Conservation (phyloP, 164 flowering plant species). For the Annona squamosa region DNA sequence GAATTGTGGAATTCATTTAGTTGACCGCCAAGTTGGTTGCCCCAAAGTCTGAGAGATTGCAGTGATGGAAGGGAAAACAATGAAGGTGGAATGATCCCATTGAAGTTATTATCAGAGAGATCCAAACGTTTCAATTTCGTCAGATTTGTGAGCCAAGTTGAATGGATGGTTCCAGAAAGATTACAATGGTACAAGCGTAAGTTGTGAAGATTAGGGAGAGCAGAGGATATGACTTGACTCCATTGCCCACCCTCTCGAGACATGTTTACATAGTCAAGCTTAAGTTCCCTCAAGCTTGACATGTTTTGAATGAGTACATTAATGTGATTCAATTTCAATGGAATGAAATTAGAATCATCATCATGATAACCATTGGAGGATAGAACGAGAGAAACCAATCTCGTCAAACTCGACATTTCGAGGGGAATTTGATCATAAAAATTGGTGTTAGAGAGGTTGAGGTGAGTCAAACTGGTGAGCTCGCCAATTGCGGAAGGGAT, state of each 20-base stretch:
- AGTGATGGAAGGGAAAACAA: neutral
- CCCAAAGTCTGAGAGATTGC: neutral
- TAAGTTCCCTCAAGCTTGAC: slow-evolving; percentile 18
- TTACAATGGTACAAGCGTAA: slow-evolving; percentile 24
- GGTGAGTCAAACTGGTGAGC: neutral
- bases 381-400: slow-evolving; percentile 26
- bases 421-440: neutral
- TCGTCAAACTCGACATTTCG: neutral
- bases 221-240: slow-evolving; percentile 22
- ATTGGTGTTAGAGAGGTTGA: neutral
- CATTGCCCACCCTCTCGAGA: slow-evolving; percentile 23
- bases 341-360: neutral
- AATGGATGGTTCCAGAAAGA: slow-evolving; percentile 14
- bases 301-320: slow-evolving; percentile 17
- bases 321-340: slow-evolving; percentile 20
- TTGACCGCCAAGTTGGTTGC: neutral
- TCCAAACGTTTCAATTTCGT: neutral
- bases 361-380: neutral
- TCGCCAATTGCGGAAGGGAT: neutral
- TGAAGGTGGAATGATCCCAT: neutral
- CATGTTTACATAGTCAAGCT: slow-evolving; percentile 28
- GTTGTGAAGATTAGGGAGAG: slow-evolving; percentile 20
- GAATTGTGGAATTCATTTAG: neutral
- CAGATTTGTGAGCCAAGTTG: neutral
- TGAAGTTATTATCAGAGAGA: neutral